A percentile compares a stretch with the other conserved stretches of the same genome.
These are phyloP conservation scores for Colletotrichum ledebouriae DNA, from an alignment of 2,329 filamentous ascomycete genomes.

Conservation along the genomic window DNA sequence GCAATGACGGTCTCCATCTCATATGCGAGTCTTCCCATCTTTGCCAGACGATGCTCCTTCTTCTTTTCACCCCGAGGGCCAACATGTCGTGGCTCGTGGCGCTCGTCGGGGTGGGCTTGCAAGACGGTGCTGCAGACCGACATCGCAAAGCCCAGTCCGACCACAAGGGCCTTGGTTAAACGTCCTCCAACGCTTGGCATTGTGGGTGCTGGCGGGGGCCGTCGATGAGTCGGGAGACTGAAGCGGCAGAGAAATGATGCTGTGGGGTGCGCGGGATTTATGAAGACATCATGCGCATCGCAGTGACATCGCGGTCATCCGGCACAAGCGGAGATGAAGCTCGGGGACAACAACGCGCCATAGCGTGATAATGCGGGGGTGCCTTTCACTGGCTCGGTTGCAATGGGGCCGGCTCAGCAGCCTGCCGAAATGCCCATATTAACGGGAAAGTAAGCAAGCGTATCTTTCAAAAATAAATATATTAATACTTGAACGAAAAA, in stretches of 20 bases:
- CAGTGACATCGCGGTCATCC: not conserved
- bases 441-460: too few species aligned
- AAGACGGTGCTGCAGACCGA: constrained; percentile 4
- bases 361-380: not conserved
- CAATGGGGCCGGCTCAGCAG: not conserved
- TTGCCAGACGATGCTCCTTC: constrained; percentile 22
- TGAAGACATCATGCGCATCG: not conserved
- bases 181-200: not conserved
- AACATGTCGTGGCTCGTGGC: not conserved
- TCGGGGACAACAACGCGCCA: not conserved
- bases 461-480: too few species aligned
- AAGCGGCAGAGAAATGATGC: not conserved
- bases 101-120: constrained; percentile 17
- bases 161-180: not conserved
- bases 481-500: too few species aligned
- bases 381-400: constrained; percentile 6
- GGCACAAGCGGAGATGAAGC: constrained; percentile 12
- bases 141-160: constrained; percentile 15
- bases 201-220: not conserved
- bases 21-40: constrained; percentile 19
- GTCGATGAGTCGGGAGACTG: not conserved
- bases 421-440: too few species aligned
- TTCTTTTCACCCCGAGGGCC: not conserved
- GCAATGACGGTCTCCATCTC: constrained; percentile 12
- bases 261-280: not conserved